Evolutionary conservation across 257 asterid species (phyloP).

Genomic region (Mitragyna speciosa): DNA sequence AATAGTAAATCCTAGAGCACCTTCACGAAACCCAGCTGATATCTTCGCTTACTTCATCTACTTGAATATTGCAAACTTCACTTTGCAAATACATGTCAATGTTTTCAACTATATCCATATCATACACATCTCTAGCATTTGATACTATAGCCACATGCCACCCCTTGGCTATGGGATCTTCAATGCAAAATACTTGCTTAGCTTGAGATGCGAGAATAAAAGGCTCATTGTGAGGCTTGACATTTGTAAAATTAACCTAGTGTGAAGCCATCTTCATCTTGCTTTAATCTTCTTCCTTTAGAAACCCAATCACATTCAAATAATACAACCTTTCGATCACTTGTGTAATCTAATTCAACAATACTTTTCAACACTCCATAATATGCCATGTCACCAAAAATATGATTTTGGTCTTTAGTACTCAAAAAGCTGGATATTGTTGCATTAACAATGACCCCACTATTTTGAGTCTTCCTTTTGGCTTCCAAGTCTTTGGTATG

Average conservation of each 20-base stretch:
- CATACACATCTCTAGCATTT: not conserved
- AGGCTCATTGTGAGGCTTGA: not conserved
- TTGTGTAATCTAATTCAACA: not conserved
- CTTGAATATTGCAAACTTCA: not conserved
- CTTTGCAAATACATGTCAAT: not conserved
- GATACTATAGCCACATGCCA: not conserved
- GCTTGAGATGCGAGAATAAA: not conserved
- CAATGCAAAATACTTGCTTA: not conserved
- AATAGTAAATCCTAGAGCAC: no score
- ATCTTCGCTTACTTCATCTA: not conserved
- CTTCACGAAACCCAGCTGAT: no score
- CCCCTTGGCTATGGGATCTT: not conserved
- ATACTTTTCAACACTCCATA: not conserved
- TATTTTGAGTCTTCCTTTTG: not conserved
- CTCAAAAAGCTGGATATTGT: not conserved
- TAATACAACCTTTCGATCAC: not conserved
- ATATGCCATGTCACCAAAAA: not conserved
- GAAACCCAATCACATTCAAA: slow-evolving; percentile 4
- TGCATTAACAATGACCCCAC: not conserved
- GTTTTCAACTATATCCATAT: not conserved
- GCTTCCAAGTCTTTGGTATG: not conserved
- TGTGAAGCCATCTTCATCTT: not conserved
- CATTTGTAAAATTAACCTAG: not conserved
- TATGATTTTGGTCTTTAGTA: not conserved
- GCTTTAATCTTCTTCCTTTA: not conserved